Base-by-base conservation (phyloP, 768 basidiomycete species). In the Amyloporia xantha region DNA sequence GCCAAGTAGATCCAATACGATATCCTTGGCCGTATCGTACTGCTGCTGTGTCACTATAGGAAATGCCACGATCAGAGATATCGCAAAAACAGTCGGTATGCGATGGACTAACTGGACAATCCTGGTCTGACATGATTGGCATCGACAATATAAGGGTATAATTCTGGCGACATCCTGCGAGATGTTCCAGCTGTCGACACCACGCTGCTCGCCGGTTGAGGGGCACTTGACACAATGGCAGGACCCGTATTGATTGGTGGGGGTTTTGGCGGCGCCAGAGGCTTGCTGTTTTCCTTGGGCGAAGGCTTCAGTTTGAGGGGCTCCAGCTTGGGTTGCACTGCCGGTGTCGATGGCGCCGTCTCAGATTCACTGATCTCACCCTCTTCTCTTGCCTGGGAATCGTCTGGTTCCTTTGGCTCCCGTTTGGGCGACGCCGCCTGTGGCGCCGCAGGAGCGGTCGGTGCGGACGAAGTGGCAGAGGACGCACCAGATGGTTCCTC, bases 351-450 rank as follows among this genome's bases (percentile, higher is more conserved):
- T 15, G 58, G 65, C 50, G 55, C 38, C 50, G 68, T 68, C 59
- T 89, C 88, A 46, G 80, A 82, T 43, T 91, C 90, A 62, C 87
- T 90, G 50, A 91, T 91, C 73, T 91, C 89, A 42, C 89, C 89
- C 66, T 91, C 90, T 71, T 91, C 89, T 41, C 84, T 79, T 49
- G 69, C 67, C 55, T 75, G 73, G 40, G 66, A 69, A 54, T 77
- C 76, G 59, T 75, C 75, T n/a, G 64, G 56, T 37, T 71, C 64
- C 51, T 65, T 54, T 17, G 62, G 50, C 7, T 52, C 54, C 13
- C 59, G 47, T 54, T 48, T 56, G 65, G 9, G 17, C 20, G 23
- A 41, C 54, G 53, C 47, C 40, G 37, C 35, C 17, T 56, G 48
- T 27, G 47, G 50, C 17, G 56, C 49, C 26, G 47, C 50, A 10